Base-by-base conservation (phyloP, 306 rosid species). In the Erythrophleum fordii region DNA sequence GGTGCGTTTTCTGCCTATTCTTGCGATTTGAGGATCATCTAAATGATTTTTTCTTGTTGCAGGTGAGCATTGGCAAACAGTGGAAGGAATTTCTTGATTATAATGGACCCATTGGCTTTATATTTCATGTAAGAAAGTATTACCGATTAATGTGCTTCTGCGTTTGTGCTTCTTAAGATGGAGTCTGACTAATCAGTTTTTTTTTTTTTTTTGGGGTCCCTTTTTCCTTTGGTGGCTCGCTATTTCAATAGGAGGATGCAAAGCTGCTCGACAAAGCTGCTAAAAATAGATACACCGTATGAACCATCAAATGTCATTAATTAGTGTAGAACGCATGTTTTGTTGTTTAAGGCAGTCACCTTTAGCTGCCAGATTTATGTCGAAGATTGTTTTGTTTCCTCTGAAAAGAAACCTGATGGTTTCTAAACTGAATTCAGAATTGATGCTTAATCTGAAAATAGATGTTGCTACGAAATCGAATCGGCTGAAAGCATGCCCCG, bases 51-150 rank as follows among this genome's bases (percentile, higher is more conserved):
- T 72, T 64, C 35, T 44, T 83, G 25, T 71, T 73, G 76, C 90
- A 96, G 99, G 1, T 87, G 75, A 96, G 97, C 92, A 96, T 96
- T 76, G 99, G 95, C 65, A 96, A 89, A 76, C 98, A 93, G 83
- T 96, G 97, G 99, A 96, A 96, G 90, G 93, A 89, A 83, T 87
- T 90, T 78, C 94, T 96, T 42, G 98, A 96, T 85, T 89, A 71
- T 87, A 90, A 87, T 37, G 97, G 90, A 0, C 25, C 64, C 42
- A 85, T 93, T 51, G 98, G 97, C 56, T 96, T 90, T 80, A 92
- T 93, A 79, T 85, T 89, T 81, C 99, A 96, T 84, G 99, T 96
- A 80, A 82, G 96, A 17, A 61, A 29, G 53, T 48, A 78, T 35
- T 12, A 6, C 73, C 8, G 5, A 20, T 42, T 39, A 35, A 11